Evolutionary conservation across 306 rosid genomes (phyloP), one percentile per base, ranked within the genome.

Genomic region (Rosa chinensis): DNA sequence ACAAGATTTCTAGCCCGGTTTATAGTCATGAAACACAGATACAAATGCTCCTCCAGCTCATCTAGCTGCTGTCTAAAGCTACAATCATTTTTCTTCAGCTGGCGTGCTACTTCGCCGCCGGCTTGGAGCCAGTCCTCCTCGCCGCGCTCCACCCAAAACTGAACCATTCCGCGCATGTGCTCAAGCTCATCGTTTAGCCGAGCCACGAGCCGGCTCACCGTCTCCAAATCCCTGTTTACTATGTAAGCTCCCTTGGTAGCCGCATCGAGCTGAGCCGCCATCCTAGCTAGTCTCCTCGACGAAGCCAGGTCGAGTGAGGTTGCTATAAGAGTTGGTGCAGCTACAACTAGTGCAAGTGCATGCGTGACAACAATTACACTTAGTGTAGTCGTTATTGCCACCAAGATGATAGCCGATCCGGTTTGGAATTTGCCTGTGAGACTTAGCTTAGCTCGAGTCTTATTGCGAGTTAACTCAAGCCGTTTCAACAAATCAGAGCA

Each of bases 41-140:
- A 94, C 84, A 94, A 86, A 75, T 90, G 97, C 43, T 94, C 98
- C 77, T 94, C 97, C 53, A 94, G 82, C 12, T 94, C 98, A 67
- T 94, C 97, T 16, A 94, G 85, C 35, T 84, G 93, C 56, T 87
- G 88, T 32, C 84, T 85, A 44, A 94, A 89, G 67, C 69, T 84
- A 5, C 80, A 79, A 1, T 84, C 87, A 11, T 69, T 89, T 37
- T 83, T 88, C 82, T 89, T 89, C 56, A 94, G 67, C 23, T 86
- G 81, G 9, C 79, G 87, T 8, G 45, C 87, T 82, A 89, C 90
- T 83, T 90, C 96, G 0, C 85, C 78, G 21, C 85, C 61, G 1
- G 82, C 86, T 78, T 83, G 85, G 68, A 83, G 49, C 66, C 59
- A 70, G 12, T 83, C 90, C 1, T 80, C 83, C 56, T 80, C 80